These are phyloP conservation scores for Trebouxia gelatinosa DNA, from an alignment of 163 green algal species.

Conservation along the genomic window DNA sequence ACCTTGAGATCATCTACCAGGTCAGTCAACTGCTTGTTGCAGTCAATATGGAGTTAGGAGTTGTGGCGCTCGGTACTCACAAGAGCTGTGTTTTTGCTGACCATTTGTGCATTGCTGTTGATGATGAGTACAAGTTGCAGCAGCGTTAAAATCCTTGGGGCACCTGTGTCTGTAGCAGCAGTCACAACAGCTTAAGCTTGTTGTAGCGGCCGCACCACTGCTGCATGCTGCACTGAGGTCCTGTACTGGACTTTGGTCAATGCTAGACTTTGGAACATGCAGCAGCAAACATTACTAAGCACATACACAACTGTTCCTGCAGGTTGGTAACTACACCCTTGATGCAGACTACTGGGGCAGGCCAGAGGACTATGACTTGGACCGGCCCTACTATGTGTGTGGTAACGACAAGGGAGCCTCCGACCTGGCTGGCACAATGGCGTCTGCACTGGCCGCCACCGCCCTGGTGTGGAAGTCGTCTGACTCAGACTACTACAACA, in stretches of 20 bases:
- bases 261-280: too few species aligned
- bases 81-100: neutral
- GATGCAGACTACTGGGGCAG: conserved; percentile 56
- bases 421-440: conserved; percentile 26
- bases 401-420: neutral
- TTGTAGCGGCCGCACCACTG: too few species aligned
- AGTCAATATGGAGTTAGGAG: neutral
- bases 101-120: neutral
- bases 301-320: too few species aligned
- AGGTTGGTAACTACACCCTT: conserved; percentile 53
- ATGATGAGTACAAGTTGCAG: neutral
- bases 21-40: neutral
- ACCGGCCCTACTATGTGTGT: conserved; percentile 24
- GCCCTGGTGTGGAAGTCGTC: conserved; percentile 24
- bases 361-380: conserved; percentile 50
- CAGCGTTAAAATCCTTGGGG: neutral
- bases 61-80: too few species aligned
- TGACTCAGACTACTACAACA: conserved; percentile 35
- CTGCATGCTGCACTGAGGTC: too few species aligned
- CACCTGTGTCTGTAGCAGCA: neutral
- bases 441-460: conserved; percentile 28
- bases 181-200: neutral
- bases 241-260: too few species aligned
- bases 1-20: conserved; percentile 39
- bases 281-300: too few species aligned